Percentiles rank a stretch among this genome's conserved stretches.
Evolutionary conservation across 2,329 filamentous ascomycete genomes (phyloP).

Genomic region (Colletotrichum higginsianum): DNA sequence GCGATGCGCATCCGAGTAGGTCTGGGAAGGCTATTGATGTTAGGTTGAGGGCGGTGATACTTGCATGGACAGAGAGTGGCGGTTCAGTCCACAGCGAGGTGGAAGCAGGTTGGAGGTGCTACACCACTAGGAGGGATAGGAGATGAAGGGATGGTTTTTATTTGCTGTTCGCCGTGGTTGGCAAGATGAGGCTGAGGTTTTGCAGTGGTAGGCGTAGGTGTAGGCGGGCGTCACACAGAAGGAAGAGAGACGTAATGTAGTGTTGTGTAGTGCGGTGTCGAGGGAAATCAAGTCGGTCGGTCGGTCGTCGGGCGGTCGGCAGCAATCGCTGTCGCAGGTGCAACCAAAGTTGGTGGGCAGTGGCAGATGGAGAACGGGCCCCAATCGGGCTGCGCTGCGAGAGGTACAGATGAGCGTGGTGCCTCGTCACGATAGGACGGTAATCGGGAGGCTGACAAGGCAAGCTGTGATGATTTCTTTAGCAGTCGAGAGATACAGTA

Average conservation of each 20-base stretch:
- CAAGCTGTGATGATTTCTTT: slow-evolving; percentile 5
- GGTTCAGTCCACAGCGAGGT: slow-evolving; percentile 16
- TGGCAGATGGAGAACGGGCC: slow-evolving; percentile 30
- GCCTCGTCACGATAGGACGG: slow-evolving; percentile 13
- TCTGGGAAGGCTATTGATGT: slow-evolving; percentile 28
- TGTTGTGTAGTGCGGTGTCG: slow-evolving; percentile 10
- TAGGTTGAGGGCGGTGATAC: slow-evolving; percentile 23
- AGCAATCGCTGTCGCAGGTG: slow-evolving; percentile 1
- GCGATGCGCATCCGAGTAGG: slow-evolving; percentile 55
- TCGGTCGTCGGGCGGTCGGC: slow-evolving; percentile 23
- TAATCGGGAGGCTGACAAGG: slow-evolving; percentile 17
- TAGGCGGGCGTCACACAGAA: slow-evolving; percentile 5
- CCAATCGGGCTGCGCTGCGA: slow-evolving; percentile 40
- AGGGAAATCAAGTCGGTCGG: slow-evolving; percentile 22
- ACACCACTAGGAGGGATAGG: slow-evolving; percentile 18
- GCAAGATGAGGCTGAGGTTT: slow-evolving; percentile 7
- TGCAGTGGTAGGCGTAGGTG: neutral
- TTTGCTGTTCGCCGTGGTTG: slow-evolving; percentile 1
- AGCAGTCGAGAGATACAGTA: slow-evolving; percentile 23
- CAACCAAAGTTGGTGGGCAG: slow-evolving; percentile 13
- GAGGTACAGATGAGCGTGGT: slow-evolving; percentile 11
- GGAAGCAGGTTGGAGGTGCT: slow-evolving; percentile 15
- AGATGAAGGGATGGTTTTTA: slow-evolving; percentile 12
- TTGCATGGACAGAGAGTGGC: slow-evolving; percentile 24
- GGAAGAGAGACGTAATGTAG: neutral